These are phyloP conservation scores for Aspergillus cejpii DNA, from an alignment of 2,329 filamentous ascomycete species.

Conservation along the genomic window DNA sequence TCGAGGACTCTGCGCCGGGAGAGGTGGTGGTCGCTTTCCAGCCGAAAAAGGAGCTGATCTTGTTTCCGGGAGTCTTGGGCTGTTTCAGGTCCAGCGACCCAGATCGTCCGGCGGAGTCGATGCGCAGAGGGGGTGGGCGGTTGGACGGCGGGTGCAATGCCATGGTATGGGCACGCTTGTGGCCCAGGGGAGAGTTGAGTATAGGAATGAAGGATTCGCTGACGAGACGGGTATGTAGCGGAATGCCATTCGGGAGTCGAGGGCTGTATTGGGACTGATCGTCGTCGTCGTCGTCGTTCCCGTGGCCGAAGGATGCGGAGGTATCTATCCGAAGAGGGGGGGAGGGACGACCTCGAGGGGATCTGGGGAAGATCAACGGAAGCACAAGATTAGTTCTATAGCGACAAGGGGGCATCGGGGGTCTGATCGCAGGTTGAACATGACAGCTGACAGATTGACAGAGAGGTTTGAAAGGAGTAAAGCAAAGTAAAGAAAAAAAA, in stretches of 20 bases:
- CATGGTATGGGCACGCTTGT: slow-evolving; percentile 39
- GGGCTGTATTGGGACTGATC: slow-evolving; percentile 17
- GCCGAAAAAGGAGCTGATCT: slow-evolving; percentile 61
- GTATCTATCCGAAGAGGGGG: slow-evolving; percentile 31
- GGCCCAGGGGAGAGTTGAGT: slow-evolving; percentile 63
- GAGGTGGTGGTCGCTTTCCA: slow-evolving; percentile 54
- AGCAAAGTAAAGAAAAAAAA: background rate
- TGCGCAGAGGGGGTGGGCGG: slow-evolving; percentile 40
- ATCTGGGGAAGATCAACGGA: slow-evolving; percentile 28
- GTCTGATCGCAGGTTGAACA: slow-evolving; percentile 8
- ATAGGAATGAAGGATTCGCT: slow-evolving; percentile 47
- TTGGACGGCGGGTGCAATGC: slow-evolving; percentile 39
- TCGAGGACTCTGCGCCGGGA: slow-evolving; percentile 52
- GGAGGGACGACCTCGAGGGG: slow-evolving; percentile 35
- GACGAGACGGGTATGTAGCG: slow-evolving; percentile 37
- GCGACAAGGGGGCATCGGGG: slow-evolving; percentile 17
- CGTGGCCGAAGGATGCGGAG: slow-evolving; percentile 20
- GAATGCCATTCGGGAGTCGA: slow-evolving; percentile 35
- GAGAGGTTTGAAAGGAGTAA: slow-evolving; percentile 5
- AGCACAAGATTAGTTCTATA: slow-evolving; percentile 24
- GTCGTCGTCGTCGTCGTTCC: slow-evolving; percentile 25
- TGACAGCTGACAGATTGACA: slow-evolving; percentile 1
- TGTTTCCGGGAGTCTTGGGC: slow-evolving; percentile 50
- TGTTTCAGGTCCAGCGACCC: slow-evolving; percentile 31
- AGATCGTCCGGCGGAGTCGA: slow-evolving; percentile 36